phyloP scores from a whole-genome alignment of 2,329 filamentous ascomycete genomes.

The Colletotrichum melonis region DNA sequence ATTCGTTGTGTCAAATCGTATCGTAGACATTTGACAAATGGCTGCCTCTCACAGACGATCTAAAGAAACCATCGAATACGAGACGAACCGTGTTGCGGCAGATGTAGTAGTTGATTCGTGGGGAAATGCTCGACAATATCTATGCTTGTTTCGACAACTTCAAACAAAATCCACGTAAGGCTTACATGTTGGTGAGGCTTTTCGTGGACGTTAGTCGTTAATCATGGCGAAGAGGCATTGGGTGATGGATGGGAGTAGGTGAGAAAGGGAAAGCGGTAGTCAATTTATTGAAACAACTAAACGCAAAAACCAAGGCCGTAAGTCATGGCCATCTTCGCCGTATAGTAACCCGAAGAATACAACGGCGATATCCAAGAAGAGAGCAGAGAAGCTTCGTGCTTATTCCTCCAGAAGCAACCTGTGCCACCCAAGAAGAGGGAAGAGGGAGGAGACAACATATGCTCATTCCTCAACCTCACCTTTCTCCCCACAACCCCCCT shows the following conservation, averaged over 20 bases:
- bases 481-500: background rate
- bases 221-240: no score
- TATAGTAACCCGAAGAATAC: background rate
- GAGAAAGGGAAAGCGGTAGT: no score
- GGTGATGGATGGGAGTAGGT: no score
- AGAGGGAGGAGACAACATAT: no score
- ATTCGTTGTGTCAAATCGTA: background rate
- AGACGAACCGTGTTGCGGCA: background rate
- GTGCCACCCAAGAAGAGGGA: background rate
- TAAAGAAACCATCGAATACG: background rate
- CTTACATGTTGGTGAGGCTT: no score
- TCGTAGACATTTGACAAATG: background rate
- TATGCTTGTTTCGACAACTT: background rate
- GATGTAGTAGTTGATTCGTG: background rate
- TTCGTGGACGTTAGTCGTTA: no score
- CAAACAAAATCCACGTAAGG: background rate
- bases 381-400: no score
- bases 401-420: background rate
- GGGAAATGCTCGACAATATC: background rate
- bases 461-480: background rate
- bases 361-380: background rate
- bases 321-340: background rate
- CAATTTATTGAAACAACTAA: background rate
- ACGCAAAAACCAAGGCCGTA: background rate
- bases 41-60: rapidly evolving